Conservation (phyloP, 1,139 yeast genomes). For the Pneumocystis jirovecii region DNA sequence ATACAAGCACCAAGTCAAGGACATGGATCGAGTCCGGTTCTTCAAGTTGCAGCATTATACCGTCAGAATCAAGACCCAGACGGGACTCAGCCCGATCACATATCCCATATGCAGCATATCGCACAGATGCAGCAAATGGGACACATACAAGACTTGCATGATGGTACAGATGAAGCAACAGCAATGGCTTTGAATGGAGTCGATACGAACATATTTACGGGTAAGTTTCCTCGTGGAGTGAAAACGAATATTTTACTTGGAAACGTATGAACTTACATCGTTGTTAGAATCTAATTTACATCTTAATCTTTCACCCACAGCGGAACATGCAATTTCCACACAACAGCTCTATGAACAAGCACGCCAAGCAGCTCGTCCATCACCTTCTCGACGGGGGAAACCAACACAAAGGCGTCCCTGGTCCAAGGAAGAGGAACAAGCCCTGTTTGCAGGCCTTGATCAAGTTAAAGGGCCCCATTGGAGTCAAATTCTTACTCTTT, state of each 20-base stretch:
- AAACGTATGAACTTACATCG: too few relatives aligned
- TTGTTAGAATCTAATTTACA: not conserved
- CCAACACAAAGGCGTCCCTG: slow-evolving; percentile 47
- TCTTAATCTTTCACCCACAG: not conserved
- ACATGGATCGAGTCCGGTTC: not conserved
- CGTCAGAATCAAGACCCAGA: not conserved
- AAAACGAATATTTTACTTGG: not conserved
- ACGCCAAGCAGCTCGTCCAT: slow-evolving; percentile 2
- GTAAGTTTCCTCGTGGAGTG: not conserved
- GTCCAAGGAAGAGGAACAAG: slow-evolving; percentile 80
- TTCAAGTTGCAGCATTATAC: not conserved
- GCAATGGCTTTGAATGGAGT: not conserved
- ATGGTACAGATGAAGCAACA: not conserved
- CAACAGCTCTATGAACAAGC: slow-evolving; percentile 3
- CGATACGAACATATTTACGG: not conserved
- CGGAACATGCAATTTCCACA: not conserved
- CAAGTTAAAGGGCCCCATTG: slow-evolving; percentile 74
- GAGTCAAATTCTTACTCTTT: slow-evolving; percentile 66
- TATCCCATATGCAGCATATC: not conserved
- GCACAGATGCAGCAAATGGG: not conserved
- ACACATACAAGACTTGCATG: not conserved
- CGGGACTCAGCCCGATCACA: not conserved
- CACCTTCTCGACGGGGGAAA: slow-evolving; percentile 6
- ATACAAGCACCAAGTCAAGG: not conserved
- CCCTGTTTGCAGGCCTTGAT: slow-evolving; percentile 66